Evolutionary conservation across 1,139 yeast species (phyloP).

Genomic region (Geotrichum aggregatum): DNA sequence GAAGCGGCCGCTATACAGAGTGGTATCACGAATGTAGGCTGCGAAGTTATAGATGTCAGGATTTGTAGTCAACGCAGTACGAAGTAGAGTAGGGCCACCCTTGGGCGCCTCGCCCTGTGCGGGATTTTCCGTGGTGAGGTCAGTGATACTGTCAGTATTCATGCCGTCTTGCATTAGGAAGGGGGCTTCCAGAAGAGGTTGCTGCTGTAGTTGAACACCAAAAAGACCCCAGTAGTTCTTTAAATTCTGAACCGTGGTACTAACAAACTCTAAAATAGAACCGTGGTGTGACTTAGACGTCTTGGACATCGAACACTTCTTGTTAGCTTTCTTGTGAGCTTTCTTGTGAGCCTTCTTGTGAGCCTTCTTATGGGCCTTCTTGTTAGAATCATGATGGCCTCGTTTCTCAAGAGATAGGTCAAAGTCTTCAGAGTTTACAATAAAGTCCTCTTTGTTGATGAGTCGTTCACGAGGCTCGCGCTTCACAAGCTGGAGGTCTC

Average conservation of each 20-base stretch:
- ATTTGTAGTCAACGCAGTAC: constrained; percentile 36
- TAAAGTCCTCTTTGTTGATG: background rate
- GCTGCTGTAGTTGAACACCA: background rate
- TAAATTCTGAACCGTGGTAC: background rate
- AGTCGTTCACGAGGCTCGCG: constrained; percentile 2
- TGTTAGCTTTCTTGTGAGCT: background rate
- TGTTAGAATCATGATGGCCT: background rate
- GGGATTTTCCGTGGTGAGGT: constrained; percentile 5
- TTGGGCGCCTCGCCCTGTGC: constrained; percentile 7
- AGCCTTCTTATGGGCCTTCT: background rate
- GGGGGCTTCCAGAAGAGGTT: background rate
- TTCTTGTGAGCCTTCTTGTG: background rate
- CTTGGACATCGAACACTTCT: background rate
- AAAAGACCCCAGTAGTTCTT: background rate
- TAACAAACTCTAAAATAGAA: background rate
- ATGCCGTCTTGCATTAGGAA: constrained; percentile 6
- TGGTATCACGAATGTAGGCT: constrained; percentile 35
- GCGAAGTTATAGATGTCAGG: constrained; percentile 37
- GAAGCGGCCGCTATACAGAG: constrained; percentile 30
- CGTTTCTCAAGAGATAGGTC: constrained; percentile 1
- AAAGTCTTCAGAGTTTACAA: background rate
- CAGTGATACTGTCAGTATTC: background rate
- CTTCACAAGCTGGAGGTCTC: background rate
- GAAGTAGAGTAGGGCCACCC: constrained; percentile 34
- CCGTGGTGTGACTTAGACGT: background rate